Base-by-base conservation (phyloP, 2,329 filamentous ascomycete species). In the Trichoderma afroharzianum region DNA sequence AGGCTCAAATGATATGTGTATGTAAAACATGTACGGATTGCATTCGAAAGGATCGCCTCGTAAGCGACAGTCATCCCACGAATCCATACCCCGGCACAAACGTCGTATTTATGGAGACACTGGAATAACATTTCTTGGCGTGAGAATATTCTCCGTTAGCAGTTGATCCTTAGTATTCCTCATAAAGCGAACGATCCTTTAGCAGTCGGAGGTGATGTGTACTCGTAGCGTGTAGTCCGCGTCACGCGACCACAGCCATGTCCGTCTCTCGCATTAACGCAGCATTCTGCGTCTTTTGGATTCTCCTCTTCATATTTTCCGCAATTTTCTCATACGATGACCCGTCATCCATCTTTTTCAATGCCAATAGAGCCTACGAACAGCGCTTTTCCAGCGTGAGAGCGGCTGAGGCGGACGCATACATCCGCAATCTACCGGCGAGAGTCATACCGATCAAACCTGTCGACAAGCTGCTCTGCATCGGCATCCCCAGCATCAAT, bases 401-500 rank as follows among this genome's bases (percentile, higher is more conserved):
- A 36, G 72, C 75, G 26, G 68, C 70, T 39, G 77, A 80, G 53
- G 79, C 77, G 18, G 76, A 78, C 63, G 72, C n/a, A 53, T 79
- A 71, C 70, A 74, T 77, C 53, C 73, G 55, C 18, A 33, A 50
- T 53, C 63, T 26, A 28, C 30, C 70, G 4, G 32, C 72, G 21
- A 59, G 53, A 21, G 30, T 67, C 53, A 11, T 4, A 36, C 57
- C 68, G 24, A 36, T 18, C 39, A 24, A 66, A 18, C 30, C 59
- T 14, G 59, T 72, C 59, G 68, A 70, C 18, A 63, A 63, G 62
- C 66, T 76, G 18, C 66, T 81, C 5, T 81, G 80, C 70, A 74
- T 81, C 59, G 80, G 80, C 43, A 79, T 81, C n/a, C 80, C 80
- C 14, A 80, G 77, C 73, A 74, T 81, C 43, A 80, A 79, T 72